Base-by-base conservation (phyloP, 2,329 filamentous ascomycete genomes). In the Botrytis pseudocinerea region DNA sequence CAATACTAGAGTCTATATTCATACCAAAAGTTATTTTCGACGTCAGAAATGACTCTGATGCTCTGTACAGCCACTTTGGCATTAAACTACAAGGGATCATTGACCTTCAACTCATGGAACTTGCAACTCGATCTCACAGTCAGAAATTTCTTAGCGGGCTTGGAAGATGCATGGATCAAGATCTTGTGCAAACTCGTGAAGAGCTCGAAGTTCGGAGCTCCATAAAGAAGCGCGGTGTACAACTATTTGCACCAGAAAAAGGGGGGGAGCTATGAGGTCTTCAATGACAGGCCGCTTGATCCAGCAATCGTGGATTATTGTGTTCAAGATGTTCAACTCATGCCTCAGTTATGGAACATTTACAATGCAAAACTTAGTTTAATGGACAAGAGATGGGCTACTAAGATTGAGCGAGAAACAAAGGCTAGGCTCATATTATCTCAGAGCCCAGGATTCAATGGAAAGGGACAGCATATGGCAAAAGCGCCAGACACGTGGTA, bases 71-170 rank as follows among this genome's bases (percentile, higher is more conserved):
- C 62, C 85, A 83, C 48, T 89, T 81, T 74, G 59, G 77, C 0
- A 81, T 90, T 74, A 38, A 72, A 0, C 76, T 90, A 0, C 73
- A 75, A 0, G 84, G 86, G 0, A 77, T 89, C 16, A 74, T 84
- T 4, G 87, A 90, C 75, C 70, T 90, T 0, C 87, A 91, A 77
- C 81, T 90, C 0, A 86, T 90, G 83, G 87, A 90, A 77, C 76
- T 85, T 5, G 87, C 83, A 0, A 77, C 78, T 0, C 78, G 84
- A 12, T 54, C 28, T 1, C 51, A 22, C 20, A 28, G 54, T 0
- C 80, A 74, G 54, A 71, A 70, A 25, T 79, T 72, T 62, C 63
- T 85, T 1, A 75, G 72, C 22, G 82, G 84, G 1, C 78, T 87
- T 2, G 78, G 76, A 1, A 82, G 79, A 66, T 86, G 84, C 69